Evolutionary conservation across 2,329 filamentous ascomycete species (phyloP), one percentile per base, ranked within the genome.

Genomic region (Stagonosporopsis cucurbitacearum): DNA sequence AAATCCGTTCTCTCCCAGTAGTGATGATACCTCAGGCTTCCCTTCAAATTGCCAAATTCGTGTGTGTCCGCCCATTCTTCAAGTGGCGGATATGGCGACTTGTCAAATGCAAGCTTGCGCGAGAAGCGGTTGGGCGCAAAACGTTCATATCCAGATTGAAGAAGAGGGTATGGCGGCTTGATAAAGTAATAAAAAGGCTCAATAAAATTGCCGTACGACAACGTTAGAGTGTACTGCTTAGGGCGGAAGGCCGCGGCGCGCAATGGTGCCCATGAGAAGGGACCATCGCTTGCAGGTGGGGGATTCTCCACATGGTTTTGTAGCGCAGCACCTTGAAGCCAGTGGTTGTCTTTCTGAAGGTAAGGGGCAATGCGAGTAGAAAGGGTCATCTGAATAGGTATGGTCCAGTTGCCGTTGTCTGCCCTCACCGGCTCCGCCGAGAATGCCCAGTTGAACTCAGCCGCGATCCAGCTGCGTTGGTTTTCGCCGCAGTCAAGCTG

Each of bases 181-280:
- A 45, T 26, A 13, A 35, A 44, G 15, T 20, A 19, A 37, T 53
- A 32, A 26, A 58, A 58, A 19, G 54, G 49, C 54, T 58, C 54
- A 22, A 54, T 54, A 23, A 58, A 58, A 12, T 22, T 44, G 43
- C 54, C 54, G 23, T 35, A 44, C 25, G 37, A 58, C 7, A 58
- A 32, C n/a, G 37, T 58, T 13, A 58, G 44, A 15, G 44, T 53
- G 33, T 53, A 58, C n/a, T 53, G 40, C 44, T 58, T 58, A 19
- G 54, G 44, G 6, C 33, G 26, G 36, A 58, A 58, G 44, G 54
- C 54, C 19, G 44, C 40, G 40, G 45, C 54, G 15, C 17, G 32
- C 26, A 54, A 15, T 35, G 49, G 54, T 17, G 50, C 49, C 54
- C 54, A 58, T n/a, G 33, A 33, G 30, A 54, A 58, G 1, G 49